These are phyloP conservation scores for Zoysia matrella DNA, from an alignment of 202 grass and related monocot species.

Conservation along the genomic window DNA sequence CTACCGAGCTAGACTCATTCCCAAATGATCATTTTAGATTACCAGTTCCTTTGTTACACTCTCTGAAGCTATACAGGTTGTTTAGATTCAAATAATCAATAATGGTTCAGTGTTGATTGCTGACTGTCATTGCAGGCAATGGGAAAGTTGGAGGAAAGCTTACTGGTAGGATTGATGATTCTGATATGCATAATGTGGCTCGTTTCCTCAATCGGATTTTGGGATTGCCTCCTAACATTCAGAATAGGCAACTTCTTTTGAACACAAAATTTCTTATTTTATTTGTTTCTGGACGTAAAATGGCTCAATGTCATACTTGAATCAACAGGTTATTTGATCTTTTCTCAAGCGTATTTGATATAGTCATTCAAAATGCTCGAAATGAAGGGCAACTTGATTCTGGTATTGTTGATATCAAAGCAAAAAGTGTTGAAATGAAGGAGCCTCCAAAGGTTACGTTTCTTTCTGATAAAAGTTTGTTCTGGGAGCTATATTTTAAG, in stretches of 20 bases:
- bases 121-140: conserved; percentile 52
- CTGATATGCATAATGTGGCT: conserved; percentile 89
- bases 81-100: too few species aligned
- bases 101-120: not conserved
- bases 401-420: conserved; percentile 96
- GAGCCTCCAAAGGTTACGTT: conserved; percentile 74
- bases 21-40: not conserved
- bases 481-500: not conserved
- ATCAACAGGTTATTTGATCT: conserved; percentile 84
- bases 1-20: not conserved
- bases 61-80: not conserved
- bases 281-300: not conserved
- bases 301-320: conserved; percentile 23
- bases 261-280: conserved; percentile 36
- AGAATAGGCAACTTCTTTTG: conserved; percentile 67
- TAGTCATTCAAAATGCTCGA: conserved; percentile 78
- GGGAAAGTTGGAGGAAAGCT: conserved; percentile 77
- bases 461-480: conserved; percentile 11
- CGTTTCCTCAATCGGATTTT: conserved; percentile 96
- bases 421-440: conserved; percentile 78
- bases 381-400: conserved; percentile 94
- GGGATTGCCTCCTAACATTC: conserved; percentile 87
- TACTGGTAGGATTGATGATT: conserved; percentile 87
- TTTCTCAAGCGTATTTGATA: conserved; percentile 80
- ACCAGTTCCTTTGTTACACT: not conserved